A percentile compares a stretch with the other conserved stretches of the same genome.
These are phyloP conservation scores for Paramecium pentaurelia DNA, from an alignment of 73 alveolate genomes.

Conservation along the genomic window DNA sequence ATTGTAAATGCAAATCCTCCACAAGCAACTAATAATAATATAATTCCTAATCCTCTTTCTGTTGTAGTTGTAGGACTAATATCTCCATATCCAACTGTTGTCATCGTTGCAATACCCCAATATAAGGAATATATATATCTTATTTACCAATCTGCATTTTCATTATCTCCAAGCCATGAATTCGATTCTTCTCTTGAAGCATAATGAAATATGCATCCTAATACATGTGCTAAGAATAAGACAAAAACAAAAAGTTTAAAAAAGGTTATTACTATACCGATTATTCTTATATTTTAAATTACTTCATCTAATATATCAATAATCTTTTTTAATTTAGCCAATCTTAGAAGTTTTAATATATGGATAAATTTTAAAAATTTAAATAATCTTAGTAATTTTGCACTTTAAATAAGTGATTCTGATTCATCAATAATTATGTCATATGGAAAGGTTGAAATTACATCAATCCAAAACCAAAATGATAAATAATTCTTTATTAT, in stretches of 20 bases:
- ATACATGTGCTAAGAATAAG: neutral
- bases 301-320: neutral
- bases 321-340: slow-evolving; percentile 25
- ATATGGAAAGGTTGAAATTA: slow-evolving; percentile 20
- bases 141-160: neutral
- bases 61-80: slow-evolving; percentile 52
- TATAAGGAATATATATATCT: slow-evolving; percentile 70
- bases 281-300: neutral
- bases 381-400: neutral
- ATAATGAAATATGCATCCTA: slow-evolving; percentile 12
- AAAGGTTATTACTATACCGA: neutral
- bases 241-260: neutral
- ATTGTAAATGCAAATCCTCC: slow-evolving; percentile 51
- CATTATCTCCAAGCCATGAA: neutral
- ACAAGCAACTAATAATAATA: slow-evolving; percentile 56
- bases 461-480: slow-evolving; percentile 46
- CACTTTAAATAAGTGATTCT: neutral
- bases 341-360: neutral
- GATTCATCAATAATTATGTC: neutral
- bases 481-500: slow-evolving; percentile 63
- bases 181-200: neutral
- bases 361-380: neutral
- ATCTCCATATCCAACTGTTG: slow-evolving; percentile 83
- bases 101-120: slow-evolving; percentile 72
- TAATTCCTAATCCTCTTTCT: slow-evolving; percentile 66